Conservation (phyloP, 1,284 basidiomycete species). For the Ustilago lituana region DNA sequence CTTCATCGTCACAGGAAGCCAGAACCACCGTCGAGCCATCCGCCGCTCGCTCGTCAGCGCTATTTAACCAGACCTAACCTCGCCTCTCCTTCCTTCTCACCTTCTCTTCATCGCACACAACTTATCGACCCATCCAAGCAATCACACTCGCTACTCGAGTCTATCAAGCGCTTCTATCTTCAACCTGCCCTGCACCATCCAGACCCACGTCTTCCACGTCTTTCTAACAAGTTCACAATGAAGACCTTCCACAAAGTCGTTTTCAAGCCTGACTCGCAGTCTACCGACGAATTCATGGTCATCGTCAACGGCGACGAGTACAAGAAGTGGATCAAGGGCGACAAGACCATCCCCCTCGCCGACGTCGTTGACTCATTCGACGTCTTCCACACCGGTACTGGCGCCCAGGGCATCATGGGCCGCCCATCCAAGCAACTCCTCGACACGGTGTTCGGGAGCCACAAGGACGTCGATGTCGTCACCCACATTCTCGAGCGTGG, state of each 20-base stretch:
- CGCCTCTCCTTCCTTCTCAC: too few species aligned
- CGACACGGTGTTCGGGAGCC: slow-evolving; percentile 65
- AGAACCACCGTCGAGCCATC: too few species aligned
- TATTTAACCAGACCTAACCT: too few species aligned
- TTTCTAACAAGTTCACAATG: slow-evolving; percentile 12
- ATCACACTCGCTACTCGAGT: too few species aligned
- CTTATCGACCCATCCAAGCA: too few species aligned
- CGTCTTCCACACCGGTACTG: slow-evolving; percentile 68
- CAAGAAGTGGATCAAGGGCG: slow-evolving; percentile 67
- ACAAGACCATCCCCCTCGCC: slow-evolving; percentile 67
- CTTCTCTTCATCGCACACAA: too few species aligned
- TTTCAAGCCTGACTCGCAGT: slow-evolving; percentile 67
- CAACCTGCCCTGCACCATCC: too few species aligned
- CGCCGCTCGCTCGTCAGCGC: too few species aligned
- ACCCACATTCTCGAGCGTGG: slow-evolving; percentile 64
- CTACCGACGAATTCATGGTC: slow-evolving; percentile 68
- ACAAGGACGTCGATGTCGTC: slow-evolving; percentile 66
- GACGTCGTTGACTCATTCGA: slow-evolving; percentile 68
- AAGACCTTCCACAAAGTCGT: slow-evolving; percentile 59
- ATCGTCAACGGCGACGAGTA: slow-evolving; percentile 66
- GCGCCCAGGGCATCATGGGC: slow-evolving; percentile 67
- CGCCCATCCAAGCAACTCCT: slow-evolving; percentile 68
- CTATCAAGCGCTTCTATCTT: too few species aligned
- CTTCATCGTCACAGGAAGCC: too few species aligned
- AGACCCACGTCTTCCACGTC: too few species aligned